These are phyloP conservation scores for Leucocoprinus sp. DNA, from an alignment of 768 basidiomycete genomes.

Conservation along the genomic window DNA sequence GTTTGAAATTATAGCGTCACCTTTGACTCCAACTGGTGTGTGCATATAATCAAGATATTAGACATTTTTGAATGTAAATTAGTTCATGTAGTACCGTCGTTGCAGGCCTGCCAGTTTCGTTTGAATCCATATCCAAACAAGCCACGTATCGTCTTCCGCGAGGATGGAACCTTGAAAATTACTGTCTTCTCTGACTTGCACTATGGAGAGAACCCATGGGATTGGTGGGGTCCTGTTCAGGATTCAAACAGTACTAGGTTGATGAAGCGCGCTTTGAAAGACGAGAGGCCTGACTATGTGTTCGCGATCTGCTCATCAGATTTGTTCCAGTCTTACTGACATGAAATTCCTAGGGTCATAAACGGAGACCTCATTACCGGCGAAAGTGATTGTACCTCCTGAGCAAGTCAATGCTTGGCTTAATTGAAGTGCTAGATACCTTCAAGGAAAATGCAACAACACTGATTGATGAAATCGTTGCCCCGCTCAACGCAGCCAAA, in stretches of 20 bases:
- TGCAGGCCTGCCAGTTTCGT: background rate
- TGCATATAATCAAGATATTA: background rate
- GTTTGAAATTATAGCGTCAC: background rate
- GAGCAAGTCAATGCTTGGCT: background rate
- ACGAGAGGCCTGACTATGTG: conserved; percentile 67
- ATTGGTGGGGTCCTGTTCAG: conserved; percentile 57
- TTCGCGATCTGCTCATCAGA: conserved; percentile 21
- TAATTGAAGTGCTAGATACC: conserved; percentile 34
- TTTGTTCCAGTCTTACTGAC: background rate
- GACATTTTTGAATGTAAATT: background rate
- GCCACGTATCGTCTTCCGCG: conserved; percentile 43
- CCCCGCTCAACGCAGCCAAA: conserved; percentile 44
- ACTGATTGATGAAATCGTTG: conserved; percentile 56
- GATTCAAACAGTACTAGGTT: conserved; percentile 54
- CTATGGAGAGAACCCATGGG: conserved; percentile 71
- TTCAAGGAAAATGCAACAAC: conserved; percentile 59
- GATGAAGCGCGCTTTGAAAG: conserved; percentile 45
- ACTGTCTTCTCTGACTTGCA: conserved; percentile 72
- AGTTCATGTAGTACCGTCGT: background rate
- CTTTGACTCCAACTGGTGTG: background rate
- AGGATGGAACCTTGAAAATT: conserved; percentile 60
- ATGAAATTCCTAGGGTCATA: conserved; percentile 37
- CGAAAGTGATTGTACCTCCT: conserved; percentile 36
- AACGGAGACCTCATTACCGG: conserved; percentile 74
- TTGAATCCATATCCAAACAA: conserved; percentile 32